Conservation (phyloP, 805 yeast species). For the Zygosaccharomyces siamensis region DNA sequence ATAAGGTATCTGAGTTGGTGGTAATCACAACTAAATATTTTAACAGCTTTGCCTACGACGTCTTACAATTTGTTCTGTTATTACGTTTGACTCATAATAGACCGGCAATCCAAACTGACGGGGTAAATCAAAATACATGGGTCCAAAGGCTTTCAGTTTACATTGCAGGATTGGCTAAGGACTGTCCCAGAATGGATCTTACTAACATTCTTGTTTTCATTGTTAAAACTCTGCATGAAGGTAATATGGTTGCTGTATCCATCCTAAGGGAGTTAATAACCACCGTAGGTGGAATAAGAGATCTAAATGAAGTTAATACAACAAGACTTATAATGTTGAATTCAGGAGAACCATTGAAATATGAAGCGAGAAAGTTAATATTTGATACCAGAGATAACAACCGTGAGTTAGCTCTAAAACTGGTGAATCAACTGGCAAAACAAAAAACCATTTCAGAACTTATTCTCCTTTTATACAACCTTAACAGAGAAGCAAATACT, state of each 20-base stretch:
- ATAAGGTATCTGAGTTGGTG: constrained; percentile 71
- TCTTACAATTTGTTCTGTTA: constrained; percentile 65
- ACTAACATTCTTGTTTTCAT: constrained; percentile 56
- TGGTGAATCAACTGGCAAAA: constrained; percentile 44
- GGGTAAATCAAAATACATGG: constrained; percentile 80
- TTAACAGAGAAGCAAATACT: constrained; percentile 38
- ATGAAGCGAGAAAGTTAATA: constrained; percentile 52
- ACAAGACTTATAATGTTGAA: constrained; percentile 62
- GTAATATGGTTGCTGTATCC: constrained; percentile 55
- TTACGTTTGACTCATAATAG: constrained; percentile 68
- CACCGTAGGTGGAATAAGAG: constrained; percentile 76
- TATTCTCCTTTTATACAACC: constrained; percentile 56
- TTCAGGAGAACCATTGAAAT: constrained; percentile 55
- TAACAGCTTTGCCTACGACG: constrained; percentile 80
- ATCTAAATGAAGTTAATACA: constrained; percentile 59
- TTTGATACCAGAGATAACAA: constrained; percentile 46
- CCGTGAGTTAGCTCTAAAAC: constrained; percentile 43
- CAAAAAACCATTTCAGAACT: constrained; percentile 53
- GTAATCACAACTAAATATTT: constrained; percentile 75
- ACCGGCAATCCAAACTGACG: constrained; percentile 65
- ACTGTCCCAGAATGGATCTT: constrained; percentile 52
- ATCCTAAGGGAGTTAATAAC: constrained; percentile 62
- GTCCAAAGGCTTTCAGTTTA: constrained; percentile 75
- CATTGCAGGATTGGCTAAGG: constrained; percentile 63
- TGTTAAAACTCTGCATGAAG: constrained; percentile 56